Base-by-base conservation (phyloP, 2,329 filamentous ascomycete genomes). In the Clarireedia monteithiana region DNA sequence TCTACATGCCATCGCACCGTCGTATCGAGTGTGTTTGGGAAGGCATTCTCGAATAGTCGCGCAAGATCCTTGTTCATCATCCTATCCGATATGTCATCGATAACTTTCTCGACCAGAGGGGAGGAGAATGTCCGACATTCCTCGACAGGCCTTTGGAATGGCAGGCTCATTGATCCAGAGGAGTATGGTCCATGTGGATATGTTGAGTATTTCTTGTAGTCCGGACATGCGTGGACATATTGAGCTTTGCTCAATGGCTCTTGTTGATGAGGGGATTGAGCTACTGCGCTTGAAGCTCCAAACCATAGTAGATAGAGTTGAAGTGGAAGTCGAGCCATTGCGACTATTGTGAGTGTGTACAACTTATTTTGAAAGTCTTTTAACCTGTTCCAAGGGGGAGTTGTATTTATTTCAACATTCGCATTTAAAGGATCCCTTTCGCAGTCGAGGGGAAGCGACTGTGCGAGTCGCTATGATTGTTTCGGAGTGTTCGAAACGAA, bases 41-140 rank as follows among this genome's bases (percentile, higher is more conserved):
- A 97, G 2, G 92, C 85, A 68, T 99, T 99, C 69, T 95, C 90
- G 69, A 99, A 99, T 10, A 99, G 77, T 26, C 91, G 84, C 3
- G 92, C 92, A 12, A 99, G 81, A 65, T 97, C 94, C 15, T 86
- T 86, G 66, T 97, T 86, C 58, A 85, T 79, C 74, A 99, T 88
- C 53, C 83, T 85, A 27, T 81, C 78, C 5, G 86, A 94, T 62
- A 99, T 78, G 63, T 96, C 84, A 30, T 83, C 71, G 60, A 99
- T 96, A 51, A 96, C 88, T 66, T 88, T 79, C 70, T 99, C 94
- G 47, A 97, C 95, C 3, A 86, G 79, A 24, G 87, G 82, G 0
- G 91, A 96, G 55, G 84, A 81, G 72, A 97, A 99, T 0, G 91
- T 96, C 60, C 94, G 88, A 71, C 94, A 99, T 69, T 83, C 80